Evolutionary conservation across 176 grass and related monocot genomes (phyloP), one percentile per base, ranked within the genome.

Genomic region (Avena eriantha): DNA sequence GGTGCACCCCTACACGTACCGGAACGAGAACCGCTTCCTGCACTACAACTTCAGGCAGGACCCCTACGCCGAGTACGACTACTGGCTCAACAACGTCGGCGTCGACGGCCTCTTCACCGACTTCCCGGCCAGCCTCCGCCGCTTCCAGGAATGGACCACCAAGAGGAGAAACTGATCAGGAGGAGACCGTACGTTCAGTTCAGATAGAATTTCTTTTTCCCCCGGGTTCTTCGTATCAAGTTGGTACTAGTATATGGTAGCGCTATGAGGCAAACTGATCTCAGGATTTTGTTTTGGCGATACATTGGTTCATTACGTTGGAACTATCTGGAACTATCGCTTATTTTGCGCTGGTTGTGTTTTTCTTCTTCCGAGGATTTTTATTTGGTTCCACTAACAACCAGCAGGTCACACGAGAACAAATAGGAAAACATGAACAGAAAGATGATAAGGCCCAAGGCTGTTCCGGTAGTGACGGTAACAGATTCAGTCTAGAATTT

Each of bases 1-100:
- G 87, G 87, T 92, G 83, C 87, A 89, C 76, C 87, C 91, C 22
- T 92, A 89, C 74, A 92, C 91, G 59, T 87, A 80, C 76, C 69
- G 84, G 26, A 92, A 92, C 69, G 84, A 92, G 91, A 92, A 92
- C 76, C 71, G 56, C 43, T 89, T 92, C 87, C 80, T 89, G 17
- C 87, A 54, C 60, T 89, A 87, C 80, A 67, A 92, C 80, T 92
- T 92, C 87, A 7, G 76, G 80, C 84, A 92, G 75, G 91, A 84
- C 39, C 91, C 87, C 4, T 89, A 89, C 76, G 76, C 76, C 6
- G 91, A 92, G 84, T 92, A 92, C 60, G 87, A 92, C 59, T 92
- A 89, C 67, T 92, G 91, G 87, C 43, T 92, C 58, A 89, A 84
- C 59, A 19, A 35, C 31, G 84, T 84, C 68, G 87, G 80, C 43